Conservation (phyloP, 2,329 filamentous ascomycete genomes). For the Mycocentrospora acerina region DNA sequence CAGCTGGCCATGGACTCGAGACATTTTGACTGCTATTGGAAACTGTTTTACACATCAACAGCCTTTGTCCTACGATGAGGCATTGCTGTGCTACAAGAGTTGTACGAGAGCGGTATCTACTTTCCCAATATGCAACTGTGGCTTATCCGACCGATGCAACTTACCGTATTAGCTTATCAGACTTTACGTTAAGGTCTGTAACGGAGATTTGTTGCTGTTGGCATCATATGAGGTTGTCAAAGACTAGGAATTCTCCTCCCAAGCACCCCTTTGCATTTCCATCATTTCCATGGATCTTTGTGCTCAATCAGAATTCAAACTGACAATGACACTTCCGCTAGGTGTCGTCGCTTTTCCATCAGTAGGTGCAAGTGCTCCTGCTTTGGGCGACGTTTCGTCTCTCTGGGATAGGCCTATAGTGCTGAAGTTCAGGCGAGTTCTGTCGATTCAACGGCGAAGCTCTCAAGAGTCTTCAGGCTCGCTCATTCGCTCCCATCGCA, state of each 20-base stretch:
- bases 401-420: constrained; percentile 38
- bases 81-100: constrained; percentile 33
- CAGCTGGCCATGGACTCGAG: constrained; percentile 1
- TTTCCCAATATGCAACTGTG: constrained; percentile 33
- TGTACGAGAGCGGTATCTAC: constrained; percentile 36
- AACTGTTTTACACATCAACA: constrained; percentile 12
- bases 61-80: constrained; percentile 25
- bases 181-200: constrained; percentile 36
- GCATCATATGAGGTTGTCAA: constrained; percentile 30
- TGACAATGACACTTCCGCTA: constrained; percentile 44
- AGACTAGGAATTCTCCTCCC: constrained; percentile 33
- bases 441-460: constrained; percentile 27
- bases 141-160: constrained; percentile 24
- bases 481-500: constrained; percentile 23
- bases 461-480: constrained; percentile 34
- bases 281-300: constrained; percentile 3
- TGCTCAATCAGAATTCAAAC: constrained; percentile 16
- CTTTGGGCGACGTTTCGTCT: constrained; percentile 31
- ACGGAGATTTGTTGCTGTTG: constrained; percentile 31
- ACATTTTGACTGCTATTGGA: constrained; percentile 7
- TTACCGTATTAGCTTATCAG: constrained; percentile 28
- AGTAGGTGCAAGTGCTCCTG: constrained; percentile 37
- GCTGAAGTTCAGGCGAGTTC: constrained; percentile 29
- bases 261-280: constrained; percentile 20
- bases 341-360: constrained; percentile 41